A percentile compares a stretch with the other conserved stretches of the same genome.
Evolutionary conservation across 257 asterid genomes (phyloP).

Genomic region (Verbascum thapsus): DNA sequence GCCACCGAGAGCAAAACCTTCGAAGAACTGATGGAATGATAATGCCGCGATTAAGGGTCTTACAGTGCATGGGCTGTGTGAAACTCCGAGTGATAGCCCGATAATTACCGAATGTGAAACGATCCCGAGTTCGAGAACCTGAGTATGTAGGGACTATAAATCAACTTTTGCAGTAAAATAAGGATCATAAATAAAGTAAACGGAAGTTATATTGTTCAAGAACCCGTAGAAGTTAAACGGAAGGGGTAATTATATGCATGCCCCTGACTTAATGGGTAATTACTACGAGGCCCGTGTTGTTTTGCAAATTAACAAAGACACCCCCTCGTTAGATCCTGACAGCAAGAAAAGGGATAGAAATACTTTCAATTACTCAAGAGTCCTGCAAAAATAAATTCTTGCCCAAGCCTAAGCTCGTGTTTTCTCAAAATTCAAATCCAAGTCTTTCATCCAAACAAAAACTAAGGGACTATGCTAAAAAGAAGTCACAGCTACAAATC

Average conservation of each 20-base stretch:
- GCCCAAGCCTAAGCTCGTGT: no score
- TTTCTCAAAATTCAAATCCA: no score
- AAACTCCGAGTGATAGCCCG: constrained; percentile 88
- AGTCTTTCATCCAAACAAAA: no score
- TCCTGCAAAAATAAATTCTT: no score
- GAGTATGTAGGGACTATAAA: background rate
- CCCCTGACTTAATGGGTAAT: no score
- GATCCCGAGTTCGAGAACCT: constrained; percentile 92
- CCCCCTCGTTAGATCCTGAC: no score
- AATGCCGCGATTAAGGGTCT: constrained; percentile 84
- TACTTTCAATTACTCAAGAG: no score
- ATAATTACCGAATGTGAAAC: constrained; percentile 92
- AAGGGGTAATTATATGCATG: no score
- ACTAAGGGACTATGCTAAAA: background rate
- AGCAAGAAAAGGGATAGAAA: no score
- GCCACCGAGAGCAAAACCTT: constrained; percentile 94
- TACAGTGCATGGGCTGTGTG: constrained; percentile 87
- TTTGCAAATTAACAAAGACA: no score
- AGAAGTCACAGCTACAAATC: background rate
- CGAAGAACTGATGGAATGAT: constrained; percentile 89
- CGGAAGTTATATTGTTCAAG: background rate
- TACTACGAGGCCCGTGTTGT: no score
- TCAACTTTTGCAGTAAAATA: background rate
- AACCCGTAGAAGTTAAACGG: background rate
- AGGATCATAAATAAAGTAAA: background rate